A percentile compares a stretch with the other conserved stretches of the same genome.
Evolutionary conservation across 108 stramenopile species (phyloP).

Genomic region (Schizochytrium sp.): DNA sequence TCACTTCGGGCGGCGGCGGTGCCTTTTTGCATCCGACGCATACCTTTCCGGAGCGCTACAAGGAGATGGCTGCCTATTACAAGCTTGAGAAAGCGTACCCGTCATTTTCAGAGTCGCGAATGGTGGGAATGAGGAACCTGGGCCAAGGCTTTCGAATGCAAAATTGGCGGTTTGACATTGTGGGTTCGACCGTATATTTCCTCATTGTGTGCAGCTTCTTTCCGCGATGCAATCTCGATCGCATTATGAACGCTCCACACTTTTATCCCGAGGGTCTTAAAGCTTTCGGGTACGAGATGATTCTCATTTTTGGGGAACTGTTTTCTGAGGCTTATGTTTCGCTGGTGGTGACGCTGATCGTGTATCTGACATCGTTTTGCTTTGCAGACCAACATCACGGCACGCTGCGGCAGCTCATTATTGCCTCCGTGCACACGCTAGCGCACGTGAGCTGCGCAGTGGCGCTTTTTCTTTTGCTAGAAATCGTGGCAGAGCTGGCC

Average conservation of each 20-base stretch:
- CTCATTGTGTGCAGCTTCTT: slow-evolving; percentile 50
- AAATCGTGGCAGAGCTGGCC: not conserved
- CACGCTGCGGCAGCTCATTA: not conserved
- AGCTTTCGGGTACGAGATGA: not conserved
- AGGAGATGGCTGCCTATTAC: slow-evolving; percentile 41
- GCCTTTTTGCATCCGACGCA: slow-evolving; percentile 42
- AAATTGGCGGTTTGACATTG: slow-evolving; percentile 54
- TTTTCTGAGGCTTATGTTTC: not conserved
- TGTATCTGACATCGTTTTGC: not conserved
- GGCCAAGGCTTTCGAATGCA: slow-evolving; percentile 49
- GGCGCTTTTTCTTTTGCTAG: not conserved
- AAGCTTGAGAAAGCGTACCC: slow-evolving; percentile 46
- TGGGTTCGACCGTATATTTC: slow-evolving; percentile 46
- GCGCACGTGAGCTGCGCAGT: not conserved
- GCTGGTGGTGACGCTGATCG: not conserved
- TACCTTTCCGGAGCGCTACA: slow-evolving; percentile 42
- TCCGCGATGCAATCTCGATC: slow-evolving; percentile 37
- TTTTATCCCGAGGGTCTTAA: not conserved
- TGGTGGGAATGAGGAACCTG: slow-evolving; percentile 47
- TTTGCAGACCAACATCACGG: not conserved
- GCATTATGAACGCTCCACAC: not conserved
- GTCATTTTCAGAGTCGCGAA: slow-evolving; percentile 33
- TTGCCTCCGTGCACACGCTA: not conserved
- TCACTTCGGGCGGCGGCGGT: slow-evolving; percentile 57
- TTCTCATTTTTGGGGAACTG: not conserved